Evolutionary conservation across 345 rosid genomes (phyloP).

Genomic region (Citrus sinensis): DVS_A1.0 CM039167.1:902001-902500

Average conservation of each 20-base stretch:
- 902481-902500: neutral
- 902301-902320: neutral
- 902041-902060: neutral
- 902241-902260: neutral
- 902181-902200: neutral
- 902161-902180: neutral
- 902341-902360: neutral
- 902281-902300: too few relatives aligned
- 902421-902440: neutral
- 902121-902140: too few relatives aligned
- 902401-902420: neutral
- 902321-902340: neutral
- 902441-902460: neutral
- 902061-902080: neutral
- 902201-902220: neutral
- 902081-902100: neutral
- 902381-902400: neutral
- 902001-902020: neutral
- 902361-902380: too few relatives aligned
- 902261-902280: neutral
- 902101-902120: neutral
- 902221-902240: neutral
- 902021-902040: neutral
- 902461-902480: constrained; percentile 33
- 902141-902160: neutral